Evolutionary conservation across 2,329 filamentous ascomycete genomes (phyloP).

Genomic region (Fusarium buxicola): DNA sequence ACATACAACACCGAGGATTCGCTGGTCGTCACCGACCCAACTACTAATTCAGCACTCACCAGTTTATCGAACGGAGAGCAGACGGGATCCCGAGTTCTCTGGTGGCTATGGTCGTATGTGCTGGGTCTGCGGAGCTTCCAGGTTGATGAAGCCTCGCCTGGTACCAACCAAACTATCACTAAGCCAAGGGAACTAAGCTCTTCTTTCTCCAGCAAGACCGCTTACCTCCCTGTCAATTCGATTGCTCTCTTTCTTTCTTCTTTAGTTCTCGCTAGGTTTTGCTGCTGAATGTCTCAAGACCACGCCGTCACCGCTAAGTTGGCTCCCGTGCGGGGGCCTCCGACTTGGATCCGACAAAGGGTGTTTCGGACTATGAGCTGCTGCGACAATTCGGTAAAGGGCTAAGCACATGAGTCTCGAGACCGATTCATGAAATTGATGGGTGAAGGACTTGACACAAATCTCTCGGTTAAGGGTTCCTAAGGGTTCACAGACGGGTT

Average conservation of each 20-base stretch:
- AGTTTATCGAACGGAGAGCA: constrained; percentile 5
- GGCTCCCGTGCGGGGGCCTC: neutral
- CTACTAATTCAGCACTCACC: constrained; percentile 2
- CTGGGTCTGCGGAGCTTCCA: neutral
- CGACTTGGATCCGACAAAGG: constrained; percentile 12
- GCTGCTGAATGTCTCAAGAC: neutral
- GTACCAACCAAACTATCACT: too few species aligned
- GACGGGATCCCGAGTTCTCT: constrained; percentile 1
- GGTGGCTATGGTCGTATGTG: constrained; percentile 1
- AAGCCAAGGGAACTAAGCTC: too few species aligned
- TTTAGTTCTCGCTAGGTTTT: neutral
- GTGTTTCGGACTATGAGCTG: constrained; percentile 28
- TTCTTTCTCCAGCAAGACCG: too few species aligned
- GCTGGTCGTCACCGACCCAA: neutral
- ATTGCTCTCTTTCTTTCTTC: too few species aligned
- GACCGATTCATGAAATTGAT: neutral
- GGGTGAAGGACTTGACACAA: neutral
- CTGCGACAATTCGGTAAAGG: constrained; percentile 12
- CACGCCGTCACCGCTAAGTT: constrained; percentile 4
- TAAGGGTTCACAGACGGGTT: constrained; percentile 17
- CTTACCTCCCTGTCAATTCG: too few species aligned
- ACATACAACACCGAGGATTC: constrained; percentile 5
- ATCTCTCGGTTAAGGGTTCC: neutral
- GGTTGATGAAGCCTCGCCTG: too few species aligned
- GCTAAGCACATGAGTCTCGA: constrained; percentile 15